phyloP scores from a whole-genome alignment of 768 basidiomycete species.

The Cystobasidiopsis lactophilus region DNA sequence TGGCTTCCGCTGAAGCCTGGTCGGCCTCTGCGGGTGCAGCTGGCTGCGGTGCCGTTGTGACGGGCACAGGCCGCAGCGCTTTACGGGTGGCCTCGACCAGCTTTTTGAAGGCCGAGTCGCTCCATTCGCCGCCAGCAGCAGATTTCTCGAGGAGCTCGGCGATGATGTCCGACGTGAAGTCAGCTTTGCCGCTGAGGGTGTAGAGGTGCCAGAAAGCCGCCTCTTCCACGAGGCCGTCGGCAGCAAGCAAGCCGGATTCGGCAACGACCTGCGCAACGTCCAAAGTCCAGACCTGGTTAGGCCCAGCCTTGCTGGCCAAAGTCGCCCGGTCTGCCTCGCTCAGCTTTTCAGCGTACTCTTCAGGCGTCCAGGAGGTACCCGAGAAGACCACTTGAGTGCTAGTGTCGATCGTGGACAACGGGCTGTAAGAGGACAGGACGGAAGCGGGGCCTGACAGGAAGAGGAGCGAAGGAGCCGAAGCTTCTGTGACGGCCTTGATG shows the following conservation, averaged over 20 bases:
- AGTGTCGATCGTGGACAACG: constrained; percentile 43
- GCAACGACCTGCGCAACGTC: constrained; percentile 26
- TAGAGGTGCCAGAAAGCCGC: constrained; percentile 66
- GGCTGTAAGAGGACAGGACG: constrained; percentile 53
- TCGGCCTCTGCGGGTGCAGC: constrained; percentile 21
- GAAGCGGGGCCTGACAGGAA: constrained; percentile 48
- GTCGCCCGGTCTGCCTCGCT: constrained; percentile 31
- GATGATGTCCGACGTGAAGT: constrained; percentile 9
- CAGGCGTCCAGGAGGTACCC: constrained; percentile 44
- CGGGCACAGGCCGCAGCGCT: constrained; percentile 35
- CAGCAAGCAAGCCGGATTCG: constrained; percentile 27
- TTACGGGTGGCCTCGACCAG: constrained; percentile 20
- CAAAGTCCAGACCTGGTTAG: constrained; percentile 37
- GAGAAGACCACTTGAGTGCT: constrained; percentile 50
- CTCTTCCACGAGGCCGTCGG: constrained; percentile 34
- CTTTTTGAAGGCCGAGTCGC: constrained; percentile 13
- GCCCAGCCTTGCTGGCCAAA: constrained; percentile 28
- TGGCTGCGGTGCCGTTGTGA: constrained; percentile 20
- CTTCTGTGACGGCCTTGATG: constrained; percentile 21
- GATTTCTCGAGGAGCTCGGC: constrained; percentile 13
- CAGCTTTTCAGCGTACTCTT: constrained; percentile 51
- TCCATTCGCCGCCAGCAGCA: constrained; percentile 12
- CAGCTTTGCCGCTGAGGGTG: constrained; percentile 18
- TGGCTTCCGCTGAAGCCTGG: constrained; percentile 18
- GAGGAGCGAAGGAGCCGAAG: constrained; percentile 36